phyloP scores from a whole-genome alignment of 768 basidiomycete genomes.

The Clavaria fumosa region DNA sequence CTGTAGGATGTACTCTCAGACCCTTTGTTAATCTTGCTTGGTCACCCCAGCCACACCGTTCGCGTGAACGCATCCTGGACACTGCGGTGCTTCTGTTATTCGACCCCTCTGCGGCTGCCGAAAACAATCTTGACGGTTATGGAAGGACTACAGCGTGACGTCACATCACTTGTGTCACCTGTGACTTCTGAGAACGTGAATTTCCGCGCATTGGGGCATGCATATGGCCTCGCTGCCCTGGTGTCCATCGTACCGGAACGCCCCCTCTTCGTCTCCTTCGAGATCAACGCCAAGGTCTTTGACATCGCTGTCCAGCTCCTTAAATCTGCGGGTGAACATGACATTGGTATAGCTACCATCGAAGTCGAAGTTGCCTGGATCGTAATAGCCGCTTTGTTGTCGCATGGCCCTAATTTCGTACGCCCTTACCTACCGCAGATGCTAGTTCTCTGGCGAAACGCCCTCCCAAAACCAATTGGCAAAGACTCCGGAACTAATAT shows the following conservation, averaged over 20 bases:
- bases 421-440: slow-evolving; percentile 87
- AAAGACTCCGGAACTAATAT: slow-evolving; percentile 56
- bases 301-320: slow-evolving; percentile 84
- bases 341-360: slow-evolving; percentile 61
- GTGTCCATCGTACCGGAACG: slow-evolving; percentile 75
- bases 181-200: slow-evolving; percentile 56
- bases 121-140: slow-evolving; percentile 62
- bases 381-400: slow-evolving; percentile 78
- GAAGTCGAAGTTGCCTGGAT: slow-evolving; percentile 96
- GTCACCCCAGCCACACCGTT: slow-evolving; percentile 80
- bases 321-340: slow-evolving; percentile 84
- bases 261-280: slow-evolving; percentile 89
- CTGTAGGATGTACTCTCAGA: slow-evolving; percentile 67
- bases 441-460: slow-evolving; percentile 93
- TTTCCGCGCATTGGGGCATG: slow-evolving; percentile 65
- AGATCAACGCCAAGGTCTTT: slow-evolving; percentile 79
- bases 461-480: slow-evolving; percentile 84
- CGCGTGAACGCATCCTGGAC: slow-evolving; percentile 80
- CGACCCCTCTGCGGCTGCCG: slow-evolving; percentile 73
- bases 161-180: slow-evolving; percentile 57
- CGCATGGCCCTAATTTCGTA: slow-evolving; percentile 86
- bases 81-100: slow-evolving; percentile 79
- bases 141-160: slow-evolving; percentile 74
- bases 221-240: slow-evolving; percentile 79
- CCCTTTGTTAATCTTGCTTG: slow-evolving; percentile 68